These are phyloP conservation scores for Croton laevigatus DNA, from an alignment of 441 rosid genomes.

Conservation along the genomic window DNA sequence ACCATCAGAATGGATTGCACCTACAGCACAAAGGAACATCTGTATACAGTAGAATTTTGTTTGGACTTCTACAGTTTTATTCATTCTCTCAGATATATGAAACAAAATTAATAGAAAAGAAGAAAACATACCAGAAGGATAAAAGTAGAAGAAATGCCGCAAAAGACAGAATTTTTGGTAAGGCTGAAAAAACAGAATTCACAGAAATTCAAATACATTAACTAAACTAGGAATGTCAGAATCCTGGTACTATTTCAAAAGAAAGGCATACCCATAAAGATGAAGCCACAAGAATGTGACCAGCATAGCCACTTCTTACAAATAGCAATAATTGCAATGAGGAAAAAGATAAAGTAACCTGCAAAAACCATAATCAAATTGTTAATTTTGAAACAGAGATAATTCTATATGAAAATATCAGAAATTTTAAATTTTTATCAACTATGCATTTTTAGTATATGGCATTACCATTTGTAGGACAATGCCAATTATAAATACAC, in stretches of 20 bases:
- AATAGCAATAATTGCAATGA: constrained; percentile 47
- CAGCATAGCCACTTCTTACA: constrained; percentile 74
- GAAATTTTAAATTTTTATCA: neutral
- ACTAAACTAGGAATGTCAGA: constrained; percentile 7
- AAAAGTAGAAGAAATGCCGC: constrained; percentile 65
- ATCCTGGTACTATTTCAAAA: constrained; percentile 9
- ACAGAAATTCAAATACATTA: neutral
- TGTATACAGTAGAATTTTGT: neutral
- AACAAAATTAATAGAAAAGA: neutral
- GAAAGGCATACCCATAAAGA: constrained; percentile 59
- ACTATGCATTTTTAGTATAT: neutral
- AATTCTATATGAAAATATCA: too few species aligned
- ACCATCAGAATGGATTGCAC: constrained; percentile 1
- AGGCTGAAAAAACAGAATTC: constrained; percentile 25
- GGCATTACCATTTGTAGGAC: neutral
- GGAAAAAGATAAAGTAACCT: constrained; percentile 66
- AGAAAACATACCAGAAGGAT: constrained; percentile 56
- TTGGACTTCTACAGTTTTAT: neutral
- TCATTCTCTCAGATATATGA: constrained; percentile 3
- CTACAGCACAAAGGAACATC: neutral
- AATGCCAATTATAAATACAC: neutral
- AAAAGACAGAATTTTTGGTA: constrained; percentile 38
- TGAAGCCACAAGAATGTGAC: constrained; percentile 66
- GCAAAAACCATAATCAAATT: constrained; percentile 19
- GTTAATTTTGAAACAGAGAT: neutral